Evolutionary conservation across 805 yeast genomes (phyloP).

Genomic region (Hanseniaspora clermontiae): DNA sequence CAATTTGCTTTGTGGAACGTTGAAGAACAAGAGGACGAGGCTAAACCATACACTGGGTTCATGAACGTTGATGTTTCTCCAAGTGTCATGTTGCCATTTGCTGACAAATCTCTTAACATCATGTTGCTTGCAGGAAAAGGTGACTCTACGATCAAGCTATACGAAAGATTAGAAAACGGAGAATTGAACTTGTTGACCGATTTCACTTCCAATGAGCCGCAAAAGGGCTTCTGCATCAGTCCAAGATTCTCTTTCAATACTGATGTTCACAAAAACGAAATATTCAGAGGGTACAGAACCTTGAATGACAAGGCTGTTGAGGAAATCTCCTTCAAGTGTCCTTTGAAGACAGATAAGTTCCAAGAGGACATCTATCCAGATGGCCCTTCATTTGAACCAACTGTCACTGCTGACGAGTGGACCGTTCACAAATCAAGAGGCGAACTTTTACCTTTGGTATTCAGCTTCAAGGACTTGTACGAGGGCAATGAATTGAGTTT

Average conservation of each 20-base stretch:
- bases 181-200: conserved; percentile 76
- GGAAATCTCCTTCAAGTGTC: conserved; percentile 86
- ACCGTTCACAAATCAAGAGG: conserved; percentile 37
- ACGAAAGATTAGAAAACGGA: conserved; percentile 70
- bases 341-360: conserved; percentile 85
- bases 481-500: conserved; percentile 56
- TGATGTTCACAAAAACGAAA: conserved; percentile 70
- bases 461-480: conserved; percentile 62
- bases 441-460: conserved; percentile 64
- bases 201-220: conserved; percentile 79
- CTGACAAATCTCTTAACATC: conserved; percentile 66
- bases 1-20: conserved; percentile 93
- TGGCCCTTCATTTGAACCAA: conserved; percentile 69
- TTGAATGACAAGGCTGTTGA: conserved; percentile 73
- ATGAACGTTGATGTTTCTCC: conserved; percentile 77
- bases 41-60: conserved; percentile 63
- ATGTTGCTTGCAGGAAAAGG: conserved; percentile 92
- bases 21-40: conserved; percentile 58
- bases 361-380: conserved; percentile 89
- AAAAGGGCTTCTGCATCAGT: conserved; percentile 85
- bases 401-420: conserved; percentile 70
- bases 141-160: conserved; percentile 93
- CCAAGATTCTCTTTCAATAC: conserved; percentile 59
- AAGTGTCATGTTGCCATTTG: conserved; percentile 87
- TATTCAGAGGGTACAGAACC: conserved; percentile 72